A percentile compares a stretch with the other conserved stretches of the same genome.
phyloP scores from a whole-genome alignment of 1,284 basidiomycete species.

The Cryptococcus depauperatus region DNA sequence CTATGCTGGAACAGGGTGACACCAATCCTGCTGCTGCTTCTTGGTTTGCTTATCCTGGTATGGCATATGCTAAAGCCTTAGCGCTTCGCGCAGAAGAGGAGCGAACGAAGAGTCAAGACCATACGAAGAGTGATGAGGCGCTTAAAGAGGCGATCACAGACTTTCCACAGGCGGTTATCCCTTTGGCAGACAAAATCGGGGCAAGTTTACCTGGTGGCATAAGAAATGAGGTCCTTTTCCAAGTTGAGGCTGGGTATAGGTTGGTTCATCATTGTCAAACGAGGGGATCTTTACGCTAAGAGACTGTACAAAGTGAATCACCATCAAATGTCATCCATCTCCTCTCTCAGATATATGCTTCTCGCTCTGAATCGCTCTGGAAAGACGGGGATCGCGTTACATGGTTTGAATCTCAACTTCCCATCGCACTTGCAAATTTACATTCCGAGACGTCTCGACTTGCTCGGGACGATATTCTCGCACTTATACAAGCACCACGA shows the following conservation, averaged over 20 bases:
- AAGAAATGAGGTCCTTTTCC: slow-evolving; percentile 56
- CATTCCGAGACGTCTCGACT: slow-evolving; percentile 19
- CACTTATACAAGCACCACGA: slow-evolving; percentile 44
- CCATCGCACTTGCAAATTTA: slow-evolving; percentile 18
- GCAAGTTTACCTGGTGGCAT: slow-evolving; percentile 56
- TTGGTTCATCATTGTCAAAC: slow-evolving; percentile 40
- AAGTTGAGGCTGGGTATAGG: slow-evolving; percentile 60
- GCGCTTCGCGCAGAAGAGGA: slow-evolving; percentile 58
- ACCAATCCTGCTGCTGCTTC: slow-evolving; percentile 45
- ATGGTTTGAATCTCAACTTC: slow-evolving; percentile 59
- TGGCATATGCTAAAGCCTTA: slow-evolving; percentile 68
- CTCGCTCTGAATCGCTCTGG: slow-evolving; percentile 68
- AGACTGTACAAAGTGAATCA: slow-evolving; percentile 40
- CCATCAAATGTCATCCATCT: slow-evolving; percentile 50
- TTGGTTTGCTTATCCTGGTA: slow-evolving; percentile 64
- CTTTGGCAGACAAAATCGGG: slow-evolving; percentile 76
- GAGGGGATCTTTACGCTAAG: slow-evolving; percentile 12
- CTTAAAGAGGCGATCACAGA: slow-evolving; percentile 62
- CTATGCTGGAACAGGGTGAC: slow-evolving; percentile 50
- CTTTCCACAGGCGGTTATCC: slow-evolving; percentile 70
- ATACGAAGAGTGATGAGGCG: slow-evolving; percentile 56
- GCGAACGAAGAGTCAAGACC: slow-evolving; percentile 50
- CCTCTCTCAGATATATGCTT: slow-evolving; percentile 74
- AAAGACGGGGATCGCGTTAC: slow-evolving; percentile 57
- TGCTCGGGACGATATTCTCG: slow-evolving; percentile 29